phyloP scores from a whole-genome alignment of 2,329 filamentous ascomycete species.

The Paraconiothyrium brasiliense region DNA sequence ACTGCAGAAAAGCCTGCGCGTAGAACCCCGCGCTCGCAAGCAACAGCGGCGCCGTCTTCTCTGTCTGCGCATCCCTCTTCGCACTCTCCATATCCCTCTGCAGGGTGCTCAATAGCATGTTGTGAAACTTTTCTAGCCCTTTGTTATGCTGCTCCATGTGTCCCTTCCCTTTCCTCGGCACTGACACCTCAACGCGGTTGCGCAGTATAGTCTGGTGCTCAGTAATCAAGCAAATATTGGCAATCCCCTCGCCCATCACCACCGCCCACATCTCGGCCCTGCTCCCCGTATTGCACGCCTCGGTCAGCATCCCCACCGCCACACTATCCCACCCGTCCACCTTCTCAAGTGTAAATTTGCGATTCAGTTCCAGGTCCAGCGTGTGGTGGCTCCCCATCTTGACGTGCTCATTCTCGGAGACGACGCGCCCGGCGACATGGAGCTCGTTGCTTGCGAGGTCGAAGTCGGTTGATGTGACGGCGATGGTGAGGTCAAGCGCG shows the following conservation, averaged over 20 bases:
- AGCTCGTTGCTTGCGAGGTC: conserved; percentile 73
- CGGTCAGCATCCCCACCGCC: conserved; percentile 77
- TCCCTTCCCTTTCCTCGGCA: conserved; percentile 74
- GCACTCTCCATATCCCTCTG: conserved; percentile 79
- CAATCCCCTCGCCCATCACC: conserved; percentile 89
- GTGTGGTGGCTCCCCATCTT: conserved; percentile 75
- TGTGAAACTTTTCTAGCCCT: conserved; percentile 80
- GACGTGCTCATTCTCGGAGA: conserved; percentile 72
- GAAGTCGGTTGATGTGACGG: conserved; percentile 73
- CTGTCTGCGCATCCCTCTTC: conserved; percentile 18
- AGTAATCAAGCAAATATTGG: conserved; percentile 84
- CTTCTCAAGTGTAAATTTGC: conserved; percentile 90
- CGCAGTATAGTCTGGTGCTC: conserved; percentile 81
- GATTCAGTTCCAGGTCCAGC: conserved; percentile 84
- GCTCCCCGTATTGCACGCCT: conserved; percentile 80
- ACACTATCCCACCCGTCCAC: conserved; percentile 87
- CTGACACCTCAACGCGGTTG: conserved; percentile 71
- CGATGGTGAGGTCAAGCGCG: conserved; percentile 71
- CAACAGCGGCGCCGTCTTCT: conserved; percentile 68
- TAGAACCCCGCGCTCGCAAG: conserved; percentile 91
- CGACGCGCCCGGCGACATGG: conserved; percentile 73
- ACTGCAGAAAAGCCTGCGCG: conserved; percentile 80
- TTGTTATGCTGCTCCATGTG: conserved; percentile 71
- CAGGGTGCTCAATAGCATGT: conserved; percentile 78
- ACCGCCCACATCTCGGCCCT: conserved; percentile 87